Base-by-base conservation (phyloP, 2,329 filamentous ascomycete species). In the Aureobasidium sp. region DNA sequence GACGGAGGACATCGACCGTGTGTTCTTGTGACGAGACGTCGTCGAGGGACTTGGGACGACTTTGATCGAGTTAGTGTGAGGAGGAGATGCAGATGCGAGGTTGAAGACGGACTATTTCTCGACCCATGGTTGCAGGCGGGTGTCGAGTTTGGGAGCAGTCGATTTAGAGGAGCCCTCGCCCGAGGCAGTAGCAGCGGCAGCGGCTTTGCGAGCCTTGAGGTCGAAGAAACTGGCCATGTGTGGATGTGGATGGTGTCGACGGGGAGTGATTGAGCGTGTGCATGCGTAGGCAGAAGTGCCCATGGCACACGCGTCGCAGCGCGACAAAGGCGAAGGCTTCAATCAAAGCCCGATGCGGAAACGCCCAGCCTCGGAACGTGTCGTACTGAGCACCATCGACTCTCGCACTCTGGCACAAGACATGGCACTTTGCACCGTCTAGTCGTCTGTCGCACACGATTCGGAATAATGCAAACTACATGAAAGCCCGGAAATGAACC, bases 1-100 rank as follows among this genome's bases (percentile, higher is more conserved):
- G 81, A 67, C 91, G 87, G 37, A 99, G 84, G 61, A 97, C 86
- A 52, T 87, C 90, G 54, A 95, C 87, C 6, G 93, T 97, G 71
- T 98, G 93, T 64, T 98, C 93, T 79, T 98, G 93, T 11, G 91
- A 91, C 17, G 93, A 88, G 59, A 99, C 90, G 79, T 98, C 94
- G 67, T 84, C 85, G 45, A 99, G 83, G 10, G 85, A 90, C 71
- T 94, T 96, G 24, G 93, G 94, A 39, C 93, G 90, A 68, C 91
- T 97, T 60, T 44, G 32, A 45, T 42, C 22, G 19, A 53, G 42
- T 16, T 50, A 41, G 45, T n/a, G n/a, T n/a, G n/a, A n/a, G n/a
- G n/a, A n/a, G n/a, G n/a, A n/a, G n/a, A n/a, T n/a, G n/a, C 52
- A 17, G 21, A 19, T 38, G 21, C 14, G 32, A 7, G 12, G 29